phyloP scores from a whole-genome alignment of 805 yeast species.

The Hanseniaspora jakobsenii region DNA sequence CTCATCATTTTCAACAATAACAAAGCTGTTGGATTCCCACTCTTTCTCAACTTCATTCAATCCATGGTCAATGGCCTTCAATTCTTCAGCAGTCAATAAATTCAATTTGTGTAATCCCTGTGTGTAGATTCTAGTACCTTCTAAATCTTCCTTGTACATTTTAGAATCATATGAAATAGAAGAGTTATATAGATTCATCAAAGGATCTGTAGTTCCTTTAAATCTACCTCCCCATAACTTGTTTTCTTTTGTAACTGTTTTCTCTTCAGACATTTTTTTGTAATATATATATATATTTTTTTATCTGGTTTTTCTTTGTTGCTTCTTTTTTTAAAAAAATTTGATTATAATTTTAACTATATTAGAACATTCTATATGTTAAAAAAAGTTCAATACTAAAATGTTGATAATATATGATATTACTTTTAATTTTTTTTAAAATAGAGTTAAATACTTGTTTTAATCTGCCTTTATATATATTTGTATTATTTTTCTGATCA shows the following conservation, averaged over 20 bases:
- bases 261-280: conserved; percentile 20
- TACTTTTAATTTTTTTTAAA: too few relatives aligned
- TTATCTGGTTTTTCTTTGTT: neutral
- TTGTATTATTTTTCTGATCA: too few relatives aligned
- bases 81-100: conserved; percentile 59
- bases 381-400: too few relatives aligned
- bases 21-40: conserved; percentile 63
- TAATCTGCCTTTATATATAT: too few relatives aligned
- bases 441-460: too few relatives aligned
- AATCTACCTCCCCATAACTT: conserved; percentile 98
- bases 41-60: conserved; percentile 58
- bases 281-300: neutral
- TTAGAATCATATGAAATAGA: conserved; percentile 90
- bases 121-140: conserved; percentile 90
- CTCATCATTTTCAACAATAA: conserved; percentile 48
- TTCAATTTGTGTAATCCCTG: conserved; percentile 72
- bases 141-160: conserved; percentile 89
- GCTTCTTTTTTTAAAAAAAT: neutral
- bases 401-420: too few relatives aligned
- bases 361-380: too few relatives aligned
- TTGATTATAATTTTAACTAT: neutral
- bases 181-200: conserved; percentile 95
- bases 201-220: conserved; percentile 92
- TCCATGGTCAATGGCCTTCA: conserved; percentile 73
- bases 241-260: conserved; percentile 28